Evolutionary conservation across 352 stramenopile genomes (phyloP), one percentile per base, ranked within the genome.

Genomic region (Phytophthora sojae): DNA sequence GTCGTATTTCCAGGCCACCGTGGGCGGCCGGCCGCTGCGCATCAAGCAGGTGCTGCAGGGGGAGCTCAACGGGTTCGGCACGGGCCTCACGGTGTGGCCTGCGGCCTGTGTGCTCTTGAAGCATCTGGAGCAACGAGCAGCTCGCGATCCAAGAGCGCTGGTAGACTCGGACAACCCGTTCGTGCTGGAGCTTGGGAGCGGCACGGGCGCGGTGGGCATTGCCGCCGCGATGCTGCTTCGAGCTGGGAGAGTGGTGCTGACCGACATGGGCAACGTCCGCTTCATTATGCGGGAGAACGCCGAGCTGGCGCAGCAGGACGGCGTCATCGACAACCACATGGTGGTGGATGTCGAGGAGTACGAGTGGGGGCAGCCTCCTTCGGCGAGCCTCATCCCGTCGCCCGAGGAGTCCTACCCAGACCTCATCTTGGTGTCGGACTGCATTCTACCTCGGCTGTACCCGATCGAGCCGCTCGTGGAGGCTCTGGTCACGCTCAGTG

Each of bases 401-500:
- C 47, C 60, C 23, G 53, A 67, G 12, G 55, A 69, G 0, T 47
- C 29, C 4, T 80, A 80, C 25, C 86, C 86, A 7, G 83, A 94
- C 58, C 61, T 99, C 29, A 86, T 99, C 26, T 77, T 99, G 8
- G 91, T 98, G 45, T 97, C 96, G 1, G 96, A 99, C 74, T 99
- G 96, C 76, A 97, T 99, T 26, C 69, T 99, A 6, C 97, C 97
- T n/a, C 91, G 97, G 35, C 75, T 99, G 29, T 99, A 99, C 78
- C 95, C 97, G 0, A 97, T 99, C 56, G 94, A 97, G 59, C 96
- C 97, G 2, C 88, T 99, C 25, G 93, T 98, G 6, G 82, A 92
- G 29, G 95, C 92, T 9, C 83, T 99, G 44, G 82, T 88, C 47
- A 75, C 88, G 30, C 83, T 98, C 29, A 77, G 69, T 12, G 66